Percentiles rank a stretch among this genome's conserved stretches.
Conservation (phyloP, 805 yeast genomes). For the Yamadazyma laniorum region DNA sequence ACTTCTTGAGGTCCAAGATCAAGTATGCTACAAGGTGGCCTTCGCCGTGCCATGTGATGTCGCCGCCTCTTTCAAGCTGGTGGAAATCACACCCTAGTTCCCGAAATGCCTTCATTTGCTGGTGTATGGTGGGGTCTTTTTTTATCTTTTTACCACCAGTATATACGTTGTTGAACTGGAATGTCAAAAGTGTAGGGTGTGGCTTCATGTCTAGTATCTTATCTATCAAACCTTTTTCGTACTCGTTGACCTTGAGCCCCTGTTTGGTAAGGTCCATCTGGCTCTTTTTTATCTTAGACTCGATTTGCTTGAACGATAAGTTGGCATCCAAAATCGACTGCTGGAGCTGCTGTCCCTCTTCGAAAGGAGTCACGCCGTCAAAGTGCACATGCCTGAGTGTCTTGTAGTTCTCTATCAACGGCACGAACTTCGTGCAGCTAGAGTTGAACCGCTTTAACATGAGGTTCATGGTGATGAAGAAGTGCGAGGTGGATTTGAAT, state of each 20-base stretch:
- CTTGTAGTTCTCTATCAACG: conserved; percentile 31
- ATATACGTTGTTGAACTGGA: conserved; percentile 82
- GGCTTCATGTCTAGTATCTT: conserved; percentile 46
- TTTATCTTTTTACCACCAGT: conserved; percentile 89
- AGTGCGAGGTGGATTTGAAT: neutral
- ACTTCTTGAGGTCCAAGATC: conserved; percentile 59
- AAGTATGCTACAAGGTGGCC: conserved; percentile 91
- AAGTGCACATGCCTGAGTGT: conserved; percentile 42
- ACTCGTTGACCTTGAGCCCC: conserved; percentile 42
- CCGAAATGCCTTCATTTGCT: conserved; percentile 26
- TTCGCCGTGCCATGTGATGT: conserved; percentile 93
- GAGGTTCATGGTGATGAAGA: neutral
- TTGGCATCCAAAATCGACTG: conserved; percentile 54
- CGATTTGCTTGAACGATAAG: conserved; percentile 54
- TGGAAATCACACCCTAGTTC: conserved; percentile 55
- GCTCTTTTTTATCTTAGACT: conserved; percentile 45
- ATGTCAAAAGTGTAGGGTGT: conserved; percentile 69
- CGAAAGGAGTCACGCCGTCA: conserved; percentile 39
- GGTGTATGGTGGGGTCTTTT: conserved; percentile 40
- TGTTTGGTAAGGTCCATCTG: conserved; percentile 37
- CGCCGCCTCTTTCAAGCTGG: conserved; percentile 92
- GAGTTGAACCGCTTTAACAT: conserved; percentile 13
- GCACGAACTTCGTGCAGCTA: conserved; percentile 27
- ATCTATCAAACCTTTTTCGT: conserved; percentile 45
- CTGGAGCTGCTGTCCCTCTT: conserved; percentile 56